These are phyloP conservation scores for Colletotrichum paranaense DNA, from an alignment of 2,329 filamentous ascomycete genomes.

Conservation along the genomic window DNA sequence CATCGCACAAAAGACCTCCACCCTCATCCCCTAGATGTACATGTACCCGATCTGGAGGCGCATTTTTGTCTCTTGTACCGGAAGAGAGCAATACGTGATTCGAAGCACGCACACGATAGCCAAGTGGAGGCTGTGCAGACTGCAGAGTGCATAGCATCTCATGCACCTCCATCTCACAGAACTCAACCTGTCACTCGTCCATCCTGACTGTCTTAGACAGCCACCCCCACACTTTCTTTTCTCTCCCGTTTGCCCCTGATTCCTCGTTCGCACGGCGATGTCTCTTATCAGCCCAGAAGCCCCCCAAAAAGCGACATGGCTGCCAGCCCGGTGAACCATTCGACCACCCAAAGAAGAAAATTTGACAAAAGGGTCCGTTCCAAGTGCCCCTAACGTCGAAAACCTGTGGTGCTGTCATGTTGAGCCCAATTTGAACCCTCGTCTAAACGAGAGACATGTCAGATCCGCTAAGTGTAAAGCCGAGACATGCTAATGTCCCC, in stretches of 20 bases:
- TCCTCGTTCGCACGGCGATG: neutral
- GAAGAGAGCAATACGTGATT: neutral
- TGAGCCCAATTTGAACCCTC: neutral
- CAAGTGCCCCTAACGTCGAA: neutral
- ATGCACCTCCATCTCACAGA: neutral
- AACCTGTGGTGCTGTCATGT: neutral
- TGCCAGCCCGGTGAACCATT: neutral
- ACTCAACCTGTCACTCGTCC: neutral
- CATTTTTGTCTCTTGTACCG: neutral
- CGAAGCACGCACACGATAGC: neutral
- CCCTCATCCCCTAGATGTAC: too few relatives aligned
- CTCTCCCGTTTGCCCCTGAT: neutral
- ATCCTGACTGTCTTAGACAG: neutral
- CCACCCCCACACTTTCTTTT: slow-evolving; percentile 6
- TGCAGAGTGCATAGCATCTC: neutral
- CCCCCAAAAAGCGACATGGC: neutral
- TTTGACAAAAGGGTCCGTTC: neutral
- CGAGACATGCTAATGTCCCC: neutral
- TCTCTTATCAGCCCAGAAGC: neutral
- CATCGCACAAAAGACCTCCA: neutral
- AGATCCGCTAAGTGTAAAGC: neutral
- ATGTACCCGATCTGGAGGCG: neutral
- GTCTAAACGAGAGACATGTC: neutral
- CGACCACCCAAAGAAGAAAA: neutral
- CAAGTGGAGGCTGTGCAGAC: neutral